These are phyloP conservation scores for Hypholoma fasciculare DNA, from an alignment of 768 basidiomycete species.

Conservation along the genomic window DNA sequence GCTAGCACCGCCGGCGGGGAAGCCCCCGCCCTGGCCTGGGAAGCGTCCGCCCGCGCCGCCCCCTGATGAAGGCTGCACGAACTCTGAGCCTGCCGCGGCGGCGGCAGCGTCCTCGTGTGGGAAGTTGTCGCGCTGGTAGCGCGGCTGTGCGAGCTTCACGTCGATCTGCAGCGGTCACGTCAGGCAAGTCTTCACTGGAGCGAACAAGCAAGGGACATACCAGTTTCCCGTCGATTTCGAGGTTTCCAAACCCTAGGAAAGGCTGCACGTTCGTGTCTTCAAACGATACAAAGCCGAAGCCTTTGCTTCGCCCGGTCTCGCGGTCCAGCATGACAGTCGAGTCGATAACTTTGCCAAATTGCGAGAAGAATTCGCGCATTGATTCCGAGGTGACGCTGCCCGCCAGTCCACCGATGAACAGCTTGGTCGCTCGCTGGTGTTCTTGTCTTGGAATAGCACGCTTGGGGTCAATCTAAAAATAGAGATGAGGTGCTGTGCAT, in stretches of 20 bases:
- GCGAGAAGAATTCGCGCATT: slow-evolving; percentile 90
- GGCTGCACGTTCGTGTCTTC: slow-evolving; percentile 89
- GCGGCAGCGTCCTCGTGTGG: slow-evolving; percentile 44
- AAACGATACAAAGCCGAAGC: slow-evolving; percentile 97
- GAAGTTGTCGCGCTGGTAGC: slow-evolving; percentile 73
- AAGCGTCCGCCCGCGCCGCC: slow-evolving; percentile 9
- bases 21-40: slow-evolving; percentile 15
- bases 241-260: slow-evolving; percentile 83
- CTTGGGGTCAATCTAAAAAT: slow-evolving; percentile 94
- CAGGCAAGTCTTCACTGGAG: neutral
- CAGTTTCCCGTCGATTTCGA: slow-evolving; percentile 93
- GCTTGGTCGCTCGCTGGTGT: slow-evolving; percentile 88
- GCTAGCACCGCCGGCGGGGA: slow-evolving; percentile 14
- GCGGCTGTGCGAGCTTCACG: slow-evolving; percentile 94
- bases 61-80: slow-evolving; percentile 12
- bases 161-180: slow-evolving; percentile 67
- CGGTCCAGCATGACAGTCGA: slow-evolving; percentile 99
- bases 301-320: slow-evolving; percentile 92
- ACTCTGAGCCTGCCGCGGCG: slow-evolving; percentile 21
- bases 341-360: slow-evolving; percentile 95
- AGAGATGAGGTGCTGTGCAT: neutral
- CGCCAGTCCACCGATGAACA: slow-evolving; percentile 95
- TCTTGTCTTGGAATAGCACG: slow-evolving; percentile 97
- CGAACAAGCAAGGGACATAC: slow-evolving; percentile 45
- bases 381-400: slow-evolving; percentile 91